Percentiles rank a stretch among this genome's conserved stretches.
Conservation (phyloP, 345 rosid species). For the Euphorbia tirucalli region DNA sequence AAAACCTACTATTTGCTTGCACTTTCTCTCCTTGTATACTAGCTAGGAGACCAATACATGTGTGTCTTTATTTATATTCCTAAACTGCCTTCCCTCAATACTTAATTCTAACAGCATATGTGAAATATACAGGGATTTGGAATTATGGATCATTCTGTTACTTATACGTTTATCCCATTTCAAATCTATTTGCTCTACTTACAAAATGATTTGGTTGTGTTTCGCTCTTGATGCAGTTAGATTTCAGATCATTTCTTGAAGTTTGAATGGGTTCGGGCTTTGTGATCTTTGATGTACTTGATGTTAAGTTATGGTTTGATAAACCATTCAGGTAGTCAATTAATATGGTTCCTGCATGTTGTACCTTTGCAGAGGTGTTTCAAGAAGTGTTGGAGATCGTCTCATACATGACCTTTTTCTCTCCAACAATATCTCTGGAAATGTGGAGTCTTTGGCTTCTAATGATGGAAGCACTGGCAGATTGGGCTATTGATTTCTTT, state of each 20-base stretch:
- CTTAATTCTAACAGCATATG: too few species aligned
- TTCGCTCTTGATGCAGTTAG: not conserved
- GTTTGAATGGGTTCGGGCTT: not conserved
- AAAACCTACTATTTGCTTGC: too few species aligned
- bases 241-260: not conserved
- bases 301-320: not conserved
- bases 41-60: too few species aligned
- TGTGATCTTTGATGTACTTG: not conserved
- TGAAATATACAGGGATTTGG: not conserved
- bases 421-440: slow-evolving; percentile 84
- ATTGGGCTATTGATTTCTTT: slow-evolving; percentile 98
- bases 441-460: slow-evolving; percentile 99
- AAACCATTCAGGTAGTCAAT: not conserved
- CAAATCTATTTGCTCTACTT: not conserved
- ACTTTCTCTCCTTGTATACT: too few species aligned
- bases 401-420: slow-evolving; percentile 92
- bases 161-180: not conserved
- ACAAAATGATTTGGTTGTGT: not conserved
- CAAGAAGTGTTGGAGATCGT: slow-evolving; percentile 98
- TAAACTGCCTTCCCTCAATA: too few species aligned
- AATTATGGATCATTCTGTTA: not conserved
- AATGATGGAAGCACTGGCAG: slow-evolving; percentile 87
- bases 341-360: slow-evolving; percentile 9
- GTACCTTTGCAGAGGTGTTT: slow-evolving; percentile 74
- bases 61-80: too few species aligned